Base-by-base conservation (phyloP, 2,329 filamentous ascomycete genomes). In the Tolypocladium cylindrosporum region DNA sequence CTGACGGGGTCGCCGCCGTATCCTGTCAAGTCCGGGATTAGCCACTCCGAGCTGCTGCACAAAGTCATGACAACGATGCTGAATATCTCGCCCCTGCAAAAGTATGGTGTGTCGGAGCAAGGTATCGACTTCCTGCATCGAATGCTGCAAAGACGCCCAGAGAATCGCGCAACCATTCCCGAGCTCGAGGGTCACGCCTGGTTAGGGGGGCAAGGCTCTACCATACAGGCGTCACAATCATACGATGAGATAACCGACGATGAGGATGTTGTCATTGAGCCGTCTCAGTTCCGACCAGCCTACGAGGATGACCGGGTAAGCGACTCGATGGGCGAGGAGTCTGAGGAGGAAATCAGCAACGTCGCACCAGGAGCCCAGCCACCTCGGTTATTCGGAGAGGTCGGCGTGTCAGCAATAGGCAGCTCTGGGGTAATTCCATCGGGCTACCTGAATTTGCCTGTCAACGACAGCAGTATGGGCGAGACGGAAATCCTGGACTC, bases 111-210 rank as follows among this genome's bases (percentile, higher is more conserved):
- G 9, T 91, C 91, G 0, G 74, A 81, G 1, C 70, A 77, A 2
- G 89, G 87, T 13, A 83, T 95, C 54, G 82, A 91, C 62, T 89
- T 96, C 64, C 75, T 97, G 39, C 75, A 77, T 19, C 77, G 78
- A n/a, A 94, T 97, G 83, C 83, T 97, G 5, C 85, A 91, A 63
- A 84, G 84, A n/a, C 85, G 91, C 55, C 91, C 93, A 1, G 82
- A 88, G 58, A 74, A 82, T n/a, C 85, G 93, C 58, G 89, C 91
- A 0, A 89, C 86, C 0, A 86, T 94, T 51, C 70, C 75, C 6
- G 80, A 88, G 55, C 86, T 96, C 57, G 80, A 90, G 59, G 72
- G 74, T 14, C 89, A 94, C 69, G 75, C 81, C 1, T 97, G 93
- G 93, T 77, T 96, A n/a, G 67, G 66, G 0, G 73, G 69, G 3